phyloP scores from a whole-genome alignment of 306 rosid species.

The Oemleria cerasiformis region DNA sequence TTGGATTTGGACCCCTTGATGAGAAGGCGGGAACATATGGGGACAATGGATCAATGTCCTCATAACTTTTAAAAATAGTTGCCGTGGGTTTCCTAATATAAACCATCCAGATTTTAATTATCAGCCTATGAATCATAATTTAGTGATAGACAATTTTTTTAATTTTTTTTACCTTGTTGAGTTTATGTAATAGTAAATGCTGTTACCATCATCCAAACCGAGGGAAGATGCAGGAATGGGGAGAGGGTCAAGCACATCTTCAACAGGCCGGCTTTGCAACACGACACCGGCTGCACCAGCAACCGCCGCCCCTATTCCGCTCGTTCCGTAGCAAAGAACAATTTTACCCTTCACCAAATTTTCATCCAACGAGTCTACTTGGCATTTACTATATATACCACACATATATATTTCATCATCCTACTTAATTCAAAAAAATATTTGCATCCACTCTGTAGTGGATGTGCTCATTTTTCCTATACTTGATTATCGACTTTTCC shows the following conservation, averaged over 20 bases:
- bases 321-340: slow-evolving; percentile 31
- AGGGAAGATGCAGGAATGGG: slow-evolving; percentile 36
- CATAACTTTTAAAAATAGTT: slow-evolving; percentile 37
- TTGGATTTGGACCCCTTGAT: slow-evolving; percentile 59
- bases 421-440: too few relatives aligned
- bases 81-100: slow-evolving; percentile 31
- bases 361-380: not conserved
- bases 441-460: too few relatives aligned
- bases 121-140: too few relatives aligned
- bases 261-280: not conserved
- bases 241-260: not conserved
- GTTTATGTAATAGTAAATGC: slow-evolving; percentile 19
- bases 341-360: slow-evolving; percentile 44
- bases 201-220: not conserved
- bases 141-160: too few relatives aligned
- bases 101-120: too few relatives aligned
- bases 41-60: slow-evolving; percentile 20
- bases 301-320: not conserved
- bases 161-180: slow-evolving; percentile 19
- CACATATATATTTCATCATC: not conserved
- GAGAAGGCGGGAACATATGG: slow-evolving; percentile 39
- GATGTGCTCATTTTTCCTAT: too few relatives aligned
- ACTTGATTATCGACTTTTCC: too few relatives aligned
- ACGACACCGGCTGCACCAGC: slow-evolving; percentile 38
- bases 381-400: slow-evolving; percentile 25